Conservation (phyloP, 768 basidiomycete genomes). For the Podaxis rugospora region DNA sequence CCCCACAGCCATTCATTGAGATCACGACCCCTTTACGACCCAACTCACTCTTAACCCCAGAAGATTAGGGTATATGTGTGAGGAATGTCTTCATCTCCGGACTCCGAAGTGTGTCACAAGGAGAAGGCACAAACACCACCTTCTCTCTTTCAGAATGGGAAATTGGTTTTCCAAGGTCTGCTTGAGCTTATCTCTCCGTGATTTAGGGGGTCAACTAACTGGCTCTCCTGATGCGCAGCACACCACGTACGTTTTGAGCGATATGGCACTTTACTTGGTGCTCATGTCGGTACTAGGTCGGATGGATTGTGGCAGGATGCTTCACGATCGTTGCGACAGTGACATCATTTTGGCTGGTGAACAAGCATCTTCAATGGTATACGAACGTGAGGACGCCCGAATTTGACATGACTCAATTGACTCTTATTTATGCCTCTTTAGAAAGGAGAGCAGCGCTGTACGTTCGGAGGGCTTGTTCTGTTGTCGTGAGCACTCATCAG, state of each 20-base stretch:
- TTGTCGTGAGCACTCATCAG: not conserved
- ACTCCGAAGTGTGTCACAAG: conserved; percentile 27
- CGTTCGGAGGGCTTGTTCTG: conserved; percentile 11
- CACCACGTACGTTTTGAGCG: conserved; percentile 45
- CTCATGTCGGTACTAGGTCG: conserved; percentile 38
- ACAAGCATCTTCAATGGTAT: conserved; percentile 69
- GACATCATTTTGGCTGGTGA: conserved; percentile 70
- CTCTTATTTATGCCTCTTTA: conserved; percentile 18
- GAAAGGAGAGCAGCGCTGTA: conserved; percentile 71
- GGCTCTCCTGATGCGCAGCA: conserved; percentile 27
- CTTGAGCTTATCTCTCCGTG: not conserved
- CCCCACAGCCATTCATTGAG: not conserved
- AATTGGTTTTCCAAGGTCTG: conserved; percentile 57
- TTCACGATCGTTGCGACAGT: conserved; percentile 53
- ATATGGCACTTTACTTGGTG: not conserved
- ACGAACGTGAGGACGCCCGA: conserved; percentile 46
- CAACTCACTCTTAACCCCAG: not conserved
- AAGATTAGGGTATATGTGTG: not conserved
- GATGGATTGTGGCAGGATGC: conserved; percentile 62
- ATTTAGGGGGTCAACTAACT: not conserved
- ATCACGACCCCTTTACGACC: not conserved
- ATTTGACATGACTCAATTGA: not conserved
- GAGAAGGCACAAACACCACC: conserved; percentile 38
- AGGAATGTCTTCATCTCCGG: conserved; percentile 7
- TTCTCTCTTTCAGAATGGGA: conserved; percentile 58